These are phyloP conservation scores for Cnidoscolus chayamansa DNA, from an alignment of 441 rosid species.

Conservation along the genomic window DNA sequence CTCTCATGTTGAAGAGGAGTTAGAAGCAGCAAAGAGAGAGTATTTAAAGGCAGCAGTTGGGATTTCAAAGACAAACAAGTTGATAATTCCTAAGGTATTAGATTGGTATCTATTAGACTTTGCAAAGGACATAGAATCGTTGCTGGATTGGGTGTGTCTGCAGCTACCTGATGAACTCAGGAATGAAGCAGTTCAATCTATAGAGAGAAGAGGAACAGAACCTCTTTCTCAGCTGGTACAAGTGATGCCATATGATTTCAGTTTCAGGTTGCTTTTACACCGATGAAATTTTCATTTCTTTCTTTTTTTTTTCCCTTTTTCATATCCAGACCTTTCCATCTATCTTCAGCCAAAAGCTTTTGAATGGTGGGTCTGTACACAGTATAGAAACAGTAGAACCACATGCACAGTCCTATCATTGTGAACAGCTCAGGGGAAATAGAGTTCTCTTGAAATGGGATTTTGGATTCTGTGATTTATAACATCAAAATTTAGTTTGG, in stretches of 20 bases:
- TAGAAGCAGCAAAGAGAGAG: conserved; percentile 72
- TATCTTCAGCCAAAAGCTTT: background rate
- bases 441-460: background rate
- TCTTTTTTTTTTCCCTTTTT: background rate
- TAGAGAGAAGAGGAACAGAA: conserved; percentile 46
- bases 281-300: conserved; percentile 32
- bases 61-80: conserved; percentile 52
- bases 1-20: conserved; percentile 57
- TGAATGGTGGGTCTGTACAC: conserved; percentile 1
- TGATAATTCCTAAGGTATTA: conserved; percentile 65
- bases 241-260: conserved; percentile 78
- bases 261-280: conserved; percentile 62
- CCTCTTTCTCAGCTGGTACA: conserved; percentile 51
- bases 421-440: background rate
- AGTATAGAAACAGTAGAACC: conserved; percentile 12
- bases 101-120: conserved; percentile 84
- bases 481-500: conserved; percentile 5
- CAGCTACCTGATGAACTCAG: conserved; percentile 62
- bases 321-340: background rate
- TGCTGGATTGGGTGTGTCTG: conserved; percentile 76
- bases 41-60: conserved; percentile 76
- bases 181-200: conserved; percentile 51
- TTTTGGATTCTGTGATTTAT: conserved; percentile 14
- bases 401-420: conserved; percentile 12
- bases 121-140: conserved; percentile 71